Evolutionary conservation across 2,329 filamentous ascomycete genomes (phyloP).

Genomic region (Sporothrix brasiliensis): DNA sequence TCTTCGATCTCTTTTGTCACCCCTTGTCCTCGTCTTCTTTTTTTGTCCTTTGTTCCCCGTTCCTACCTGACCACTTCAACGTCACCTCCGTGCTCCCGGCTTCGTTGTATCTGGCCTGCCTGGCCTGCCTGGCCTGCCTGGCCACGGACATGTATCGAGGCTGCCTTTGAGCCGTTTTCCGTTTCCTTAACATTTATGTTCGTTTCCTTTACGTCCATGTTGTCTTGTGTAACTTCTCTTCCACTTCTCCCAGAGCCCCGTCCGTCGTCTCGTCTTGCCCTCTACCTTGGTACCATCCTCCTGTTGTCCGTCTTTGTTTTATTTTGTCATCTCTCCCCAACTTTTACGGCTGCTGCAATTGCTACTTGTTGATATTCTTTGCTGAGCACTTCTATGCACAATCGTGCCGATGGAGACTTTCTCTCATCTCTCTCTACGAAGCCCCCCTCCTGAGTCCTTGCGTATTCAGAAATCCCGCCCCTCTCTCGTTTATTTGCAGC

Average conservation of each 20-base stretch:
- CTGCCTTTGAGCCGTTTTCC: conserved; percentile 16
- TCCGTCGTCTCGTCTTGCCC: conserved; percentile 12
- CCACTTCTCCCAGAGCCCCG: not conserved
- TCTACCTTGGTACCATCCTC: conserved; percentile 1
- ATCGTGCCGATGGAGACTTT: not conserved
- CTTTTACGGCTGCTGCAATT: not conserved
- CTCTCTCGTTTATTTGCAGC: conserved; percentile 15
- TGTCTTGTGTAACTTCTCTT: conserved; percentile 10
- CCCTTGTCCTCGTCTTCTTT: conserved; percentile 9
- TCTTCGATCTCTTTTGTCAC: conserved; percentile 20
- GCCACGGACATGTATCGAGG: conserved; percentile 24
- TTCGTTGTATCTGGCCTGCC: not conserved
- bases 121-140: not conserved
- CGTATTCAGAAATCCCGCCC: conserved; percentile 23
- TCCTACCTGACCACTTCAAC: not conserved
- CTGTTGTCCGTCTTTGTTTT: not conserved
- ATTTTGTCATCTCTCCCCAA: not conserved
- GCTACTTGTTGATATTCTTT: not conserved
- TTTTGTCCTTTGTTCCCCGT: not conserved
- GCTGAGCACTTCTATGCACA: not conserved
- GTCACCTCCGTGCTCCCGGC: conserved; percentile 13
- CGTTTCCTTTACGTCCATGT: conserved; percentile 5
- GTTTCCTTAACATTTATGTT: conserved; percentile 7
- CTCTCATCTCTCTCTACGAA: not conserved
- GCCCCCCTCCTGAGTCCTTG: not conserved